These are phyloP conservation scores for Hymenoscyphus fraxineus DNA, from an alignment of 2,329 filamentous ascomycete genomes.

Conservation along the genomic window DNA sequence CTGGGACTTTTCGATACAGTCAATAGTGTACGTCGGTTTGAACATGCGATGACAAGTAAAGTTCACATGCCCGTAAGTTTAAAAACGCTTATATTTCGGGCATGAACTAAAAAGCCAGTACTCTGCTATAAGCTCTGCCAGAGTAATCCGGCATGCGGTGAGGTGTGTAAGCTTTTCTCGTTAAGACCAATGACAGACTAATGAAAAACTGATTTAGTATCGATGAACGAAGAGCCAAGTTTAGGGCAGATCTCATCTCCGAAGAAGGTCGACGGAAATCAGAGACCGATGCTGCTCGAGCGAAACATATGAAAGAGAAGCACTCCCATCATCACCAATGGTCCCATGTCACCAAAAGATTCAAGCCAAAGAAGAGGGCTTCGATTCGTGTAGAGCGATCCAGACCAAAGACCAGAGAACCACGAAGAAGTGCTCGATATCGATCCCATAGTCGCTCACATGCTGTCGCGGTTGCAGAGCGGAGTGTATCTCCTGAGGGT, in stretches of 20 bases:
- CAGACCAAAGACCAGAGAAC: neutral
- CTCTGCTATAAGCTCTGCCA: constrained; percentile 15
- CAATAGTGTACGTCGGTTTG: constrained; percentile 75
- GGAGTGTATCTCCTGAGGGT: neutral
- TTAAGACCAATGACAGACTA: too few relatives aligned
- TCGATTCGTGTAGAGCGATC: neutral
- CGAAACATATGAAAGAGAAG: neutral
- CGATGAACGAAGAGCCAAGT: constrained; percentile 17
- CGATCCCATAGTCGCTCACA: constrained; percentile 38
- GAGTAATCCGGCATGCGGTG: constrained; percentile 15
- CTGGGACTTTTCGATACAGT: constrained; percentile 80
- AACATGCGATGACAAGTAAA: constrained; percentile 35
- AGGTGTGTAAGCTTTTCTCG: too few relatives aligned
- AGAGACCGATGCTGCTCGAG: constrained; percentile 1
- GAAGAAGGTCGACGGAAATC: constrained; percentile 6
- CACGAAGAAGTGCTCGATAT: constrained; percentile 5
- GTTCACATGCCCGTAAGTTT: constrained; percentile 7
- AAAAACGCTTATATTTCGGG: neutral
- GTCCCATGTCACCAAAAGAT: constrained; percentile 6
- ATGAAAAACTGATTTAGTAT: constrained; percentile 6
- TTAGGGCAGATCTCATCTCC: constrained; percentile 13
- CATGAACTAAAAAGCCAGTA: constrained; percentile 5
- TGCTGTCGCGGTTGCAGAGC: neutral
- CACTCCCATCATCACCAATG: neutral
- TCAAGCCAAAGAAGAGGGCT: constrained; percentile 8